phyloP scores from a whole-genome alignment of 1,139 yeast species.

The Meyerozyma guilliermondii region DNA sequence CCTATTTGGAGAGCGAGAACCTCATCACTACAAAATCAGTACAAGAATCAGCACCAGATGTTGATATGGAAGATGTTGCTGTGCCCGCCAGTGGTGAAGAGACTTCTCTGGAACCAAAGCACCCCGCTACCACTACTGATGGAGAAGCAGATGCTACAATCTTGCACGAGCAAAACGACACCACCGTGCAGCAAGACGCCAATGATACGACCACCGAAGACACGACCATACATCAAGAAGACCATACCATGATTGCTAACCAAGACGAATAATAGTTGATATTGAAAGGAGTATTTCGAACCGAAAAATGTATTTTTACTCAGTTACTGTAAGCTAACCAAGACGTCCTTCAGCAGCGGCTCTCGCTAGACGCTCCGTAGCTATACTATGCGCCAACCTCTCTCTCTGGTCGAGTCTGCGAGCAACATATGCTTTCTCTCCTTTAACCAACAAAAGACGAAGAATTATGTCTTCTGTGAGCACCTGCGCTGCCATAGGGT shows the following conservation, averaged over 20 bases:
- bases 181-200: slow-evolving; percentile 40
- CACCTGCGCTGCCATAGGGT: slow-evolving; percentile 52
- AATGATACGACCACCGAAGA: slow-evolving; percentile 43
- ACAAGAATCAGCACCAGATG: slow-evolving; percentile 6
- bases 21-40: slow-evolving; percentile 7
- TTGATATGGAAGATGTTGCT: no score
- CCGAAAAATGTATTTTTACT: not conserved
- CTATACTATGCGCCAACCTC: slow-evolving; percentile 54
- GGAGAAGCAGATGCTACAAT: slow-evolving; percentile 35
- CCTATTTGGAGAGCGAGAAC: slow-evolving; percentile 17
- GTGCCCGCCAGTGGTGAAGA: no score
- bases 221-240: slow-evolving; percentile 30
- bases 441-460: slow-evolving; percentile 48
- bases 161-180: slow-evolving; percentile 36
- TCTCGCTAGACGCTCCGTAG: slow-evolving; percentile 52
- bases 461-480: slow-evolving; percentile 64
- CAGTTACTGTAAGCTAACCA: not conserved
- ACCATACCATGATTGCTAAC: slow-evolving; percentile 20
- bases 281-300: not conserved
- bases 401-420: slow-evolving; percentile 59
- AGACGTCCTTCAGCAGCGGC: slow-evolving; percentile 43
- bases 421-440: slow-evolving; percentile 43
- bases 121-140: slow-evolving; percentile 6
- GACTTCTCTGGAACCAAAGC: slow-evolving; percentile 5
- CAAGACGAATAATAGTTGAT: not conserved